phyloP scores from a whole-genome alignment of 495 filamentous ascomycete species.

The Neurospora pannonica region DNA sequence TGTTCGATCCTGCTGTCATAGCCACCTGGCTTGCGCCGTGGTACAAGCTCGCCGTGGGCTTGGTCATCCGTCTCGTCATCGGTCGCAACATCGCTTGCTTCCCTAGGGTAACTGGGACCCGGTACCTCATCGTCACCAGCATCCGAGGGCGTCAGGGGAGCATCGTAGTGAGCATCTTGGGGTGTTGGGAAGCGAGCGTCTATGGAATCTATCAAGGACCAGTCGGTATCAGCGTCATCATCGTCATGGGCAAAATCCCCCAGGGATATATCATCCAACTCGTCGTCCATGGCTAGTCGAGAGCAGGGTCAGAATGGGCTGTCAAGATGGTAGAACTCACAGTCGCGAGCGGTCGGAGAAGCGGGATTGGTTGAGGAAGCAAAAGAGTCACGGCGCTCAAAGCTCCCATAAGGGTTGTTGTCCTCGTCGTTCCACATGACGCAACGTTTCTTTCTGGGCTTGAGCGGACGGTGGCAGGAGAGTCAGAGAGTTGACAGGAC shows the following conservation, averaged over 20 bases:
- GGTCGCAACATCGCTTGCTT: slow-evolving; percentile 24
- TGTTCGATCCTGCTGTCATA: slow-evolving; percentile 95
- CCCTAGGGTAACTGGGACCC: slow-evolving; percentile 17
- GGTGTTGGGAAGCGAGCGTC: not conserved
- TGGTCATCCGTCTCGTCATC: slow-evolving; percentile 49
- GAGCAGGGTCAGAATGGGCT: not conserved
- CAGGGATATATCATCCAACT: slow-evolving; percentile 18
- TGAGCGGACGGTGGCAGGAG: not conserved
- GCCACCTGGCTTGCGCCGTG: slow-evolving; percentile 63
- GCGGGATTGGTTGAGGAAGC: slow-evolving; percentile 60
- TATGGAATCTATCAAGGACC: slow-evolving; percentile 28
- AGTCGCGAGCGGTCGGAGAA: slow-evolving; percentile 47
- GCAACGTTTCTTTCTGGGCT: slow-evolving; percentile 1
- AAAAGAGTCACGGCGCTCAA: slow-evolving; percentile 71
- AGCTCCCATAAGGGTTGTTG: slow-evolving; percentile 86
- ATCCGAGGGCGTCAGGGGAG: slow-evolving; percentile 34
- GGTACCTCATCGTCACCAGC: slow-evolving; percentile 30
- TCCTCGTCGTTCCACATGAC: slow-evolving; percentile 80
- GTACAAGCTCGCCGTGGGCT: slow-evolving; percentile 35
- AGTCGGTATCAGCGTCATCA: slow-evolving; percentile 26
- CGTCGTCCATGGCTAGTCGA: slow-evolving; percentile 3
- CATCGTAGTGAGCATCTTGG: slow-evolving; percentile 26
- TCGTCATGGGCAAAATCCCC: slow-evolving; percentile 10
- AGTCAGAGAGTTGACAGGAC: not conserved
- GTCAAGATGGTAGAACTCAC: slow-evolving; percentile 20